phyloP scores from a whole-genome alignment of 2,329 filamentous ascomycete species.

The Diaporthe longicolla region DNA sequence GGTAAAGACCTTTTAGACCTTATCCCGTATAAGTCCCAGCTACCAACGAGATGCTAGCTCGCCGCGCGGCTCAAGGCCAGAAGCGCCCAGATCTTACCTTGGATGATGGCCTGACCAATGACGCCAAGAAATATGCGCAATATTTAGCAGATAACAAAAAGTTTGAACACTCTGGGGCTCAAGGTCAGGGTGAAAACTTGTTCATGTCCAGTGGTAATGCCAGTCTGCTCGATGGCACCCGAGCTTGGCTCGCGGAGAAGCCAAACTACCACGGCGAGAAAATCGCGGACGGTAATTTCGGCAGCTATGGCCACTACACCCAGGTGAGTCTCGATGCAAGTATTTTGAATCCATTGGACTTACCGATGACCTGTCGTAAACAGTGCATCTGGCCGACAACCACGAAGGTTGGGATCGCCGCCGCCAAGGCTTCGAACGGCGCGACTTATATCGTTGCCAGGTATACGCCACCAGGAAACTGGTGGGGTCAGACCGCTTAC shows the following conservation, averaged over 20 bases:
- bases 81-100: conserved; percentile 15
- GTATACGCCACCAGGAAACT: conserved; percentile 40
- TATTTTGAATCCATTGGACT: neutral
- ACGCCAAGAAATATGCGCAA: conserved; percentile 15
- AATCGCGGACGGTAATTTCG: conserved; percentile 40
- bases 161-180: conserved; percentile 28
- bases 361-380: too few relatives aligned
- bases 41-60: neutral
- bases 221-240: conserved; percentile 4
- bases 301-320: conserved; percentile 42
- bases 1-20: neutral
- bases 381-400: conserved; percentile 43
- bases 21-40: neutral
- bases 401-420: conserved; percentile 41
- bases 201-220: conserved; percentile 31
- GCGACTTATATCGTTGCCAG: conserved; percentile 40
- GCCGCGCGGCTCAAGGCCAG: neutral
- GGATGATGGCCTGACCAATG: neutral
- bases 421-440: conserved; percentile 36
- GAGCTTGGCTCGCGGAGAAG: conserved; percentile 40
- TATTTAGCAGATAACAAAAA: conserved; percentile 4
- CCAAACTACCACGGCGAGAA: conserved; percentile 41
- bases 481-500: conserved; percentile 17
- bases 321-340: neutral
- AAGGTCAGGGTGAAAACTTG: conserved; percentile 37